Evolutionary conservation across 139 green algal species (phyloP).

Genomic region (Micractinium sp.): DNA sequence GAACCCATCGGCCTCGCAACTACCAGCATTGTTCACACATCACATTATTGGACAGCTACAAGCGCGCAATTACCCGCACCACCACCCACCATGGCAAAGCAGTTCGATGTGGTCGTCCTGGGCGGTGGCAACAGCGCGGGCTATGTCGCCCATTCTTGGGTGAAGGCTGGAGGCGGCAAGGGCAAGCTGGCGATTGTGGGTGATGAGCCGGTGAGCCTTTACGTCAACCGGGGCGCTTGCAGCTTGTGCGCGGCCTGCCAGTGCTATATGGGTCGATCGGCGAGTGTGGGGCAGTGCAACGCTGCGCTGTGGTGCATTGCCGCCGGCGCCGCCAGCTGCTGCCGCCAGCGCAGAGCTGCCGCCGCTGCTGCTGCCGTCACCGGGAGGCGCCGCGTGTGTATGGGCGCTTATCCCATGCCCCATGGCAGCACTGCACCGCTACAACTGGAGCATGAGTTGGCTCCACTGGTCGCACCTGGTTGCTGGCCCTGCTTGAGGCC

Average conservation of each 20-base stretch:
- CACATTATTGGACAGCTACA: too few species aligned
- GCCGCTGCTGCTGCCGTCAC: background rate
- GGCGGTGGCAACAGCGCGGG: slow-evolving; percentile 80
- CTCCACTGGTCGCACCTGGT: background rate
- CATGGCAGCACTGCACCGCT: too few species aligned
- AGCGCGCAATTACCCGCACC: too few species aligned
- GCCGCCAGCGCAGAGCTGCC: background rate
- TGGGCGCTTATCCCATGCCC: too few species aligned
- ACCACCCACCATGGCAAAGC: background rate
- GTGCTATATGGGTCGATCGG: background rate
- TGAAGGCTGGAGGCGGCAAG: slow-evolving; percentile 50
- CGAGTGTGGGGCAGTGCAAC: background rate
- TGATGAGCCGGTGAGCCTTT: slow-evolving; percentile 63
- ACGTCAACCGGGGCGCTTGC: background rate
- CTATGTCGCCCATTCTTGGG: slow-evolving; percentile 74
- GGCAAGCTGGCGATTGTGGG: slow-evolving; percentile 79
- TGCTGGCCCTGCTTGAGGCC: background rate
- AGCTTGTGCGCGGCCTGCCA: background rate
- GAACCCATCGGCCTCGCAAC: too few species aligned
- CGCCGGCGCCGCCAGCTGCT: background rate
- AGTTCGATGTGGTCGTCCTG: slow-evolving; percentile 57
- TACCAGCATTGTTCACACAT: too few species aligned
- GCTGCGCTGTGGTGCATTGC: background rate
- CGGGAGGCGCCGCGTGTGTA: background rate
- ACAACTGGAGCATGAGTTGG: too few species aligned